These are phyloP conservation scores for Globomyces pollinis-pini DNA, from an alignment of 192 early-diverging fungal genomes.

Conservation along the genomic window DNA sequence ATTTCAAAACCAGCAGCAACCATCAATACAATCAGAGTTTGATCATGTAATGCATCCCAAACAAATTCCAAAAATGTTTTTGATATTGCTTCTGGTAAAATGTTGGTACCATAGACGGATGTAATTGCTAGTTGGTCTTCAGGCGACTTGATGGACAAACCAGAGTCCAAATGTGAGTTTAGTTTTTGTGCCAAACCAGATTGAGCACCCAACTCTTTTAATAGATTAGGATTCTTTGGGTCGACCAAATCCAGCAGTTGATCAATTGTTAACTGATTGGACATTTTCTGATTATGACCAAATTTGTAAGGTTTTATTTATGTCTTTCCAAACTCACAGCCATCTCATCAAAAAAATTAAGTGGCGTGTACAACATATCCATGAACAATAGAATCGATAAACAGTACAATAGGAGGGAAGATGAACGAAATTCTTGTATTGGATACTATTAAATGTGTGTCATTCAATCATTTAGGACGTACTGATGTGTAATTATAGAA, in stretches of 20 bases:
- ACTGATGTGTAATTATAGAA: too few relatives aligned
- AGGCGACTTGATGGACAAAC: slow-evolving; percentile 15
- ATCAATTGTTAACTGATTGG: not conserved
- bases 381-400: too few relatives aligned
- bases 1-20: slow-evolving; percentile 79
- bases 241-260: slow-evolving; percentile 34
- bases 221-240: slow-evolving; percentile 27
- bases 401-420: too few relatives aligned
- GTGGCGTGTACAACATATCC: too few relatives aligned
- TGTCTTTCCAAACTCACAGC: too few relatives aligned
- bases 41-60: slow-evolving; percentile 38
- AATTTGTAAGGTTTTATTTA: too few relatives aligned
- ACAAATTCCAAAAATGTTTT: slow-evolving; percentile 31
- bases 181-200: slow-evolving; percentile 26
- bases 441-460: too few relatives aligned
- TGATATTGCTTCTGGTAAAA: slow-evolving; percentile 25
- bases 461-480: too few relatives aligned
- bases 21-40: slow-evolving; percentile 69
- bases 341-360: too few relatives aligned
- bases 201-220: slow-evolving; percentile 24
- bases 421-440: too few relatives aligned
- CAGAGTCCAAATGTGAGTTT: slow-evolving; percentile 20
- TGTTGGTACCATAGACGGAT: slow-evolving; percentile 24
- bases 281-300: too few relatives aligned
- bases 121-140: not conserved